phyloP scores from a whole-genome alignment of 306 rosid species.

The Senna tora region DNA sequence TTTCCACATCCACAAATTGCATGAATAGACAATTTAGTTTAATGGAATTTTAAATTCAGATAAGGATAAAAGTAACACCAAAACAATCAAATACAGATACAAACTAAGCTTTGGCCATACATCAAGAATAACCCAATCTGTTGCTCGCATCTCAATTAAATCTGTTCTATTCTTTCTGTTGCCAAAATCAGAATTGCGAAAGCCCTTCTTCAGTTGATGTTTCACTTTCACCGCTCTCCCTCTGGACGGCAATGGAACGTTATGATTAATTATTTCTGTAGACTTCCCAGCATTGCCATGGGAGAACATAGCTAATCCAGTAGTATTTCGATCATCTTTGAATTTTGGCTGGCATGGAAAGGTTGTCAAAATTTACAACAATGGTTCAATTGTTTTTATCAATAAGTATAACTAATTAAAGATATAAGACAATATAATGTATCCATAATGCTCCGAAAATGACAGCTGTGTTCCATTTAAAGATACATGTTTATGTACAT shows the following conservation, averaged over 20 bases:
- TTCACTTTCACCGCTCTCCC: slow-evolving; percentile 38
- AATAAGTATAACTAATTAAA: not conserved
- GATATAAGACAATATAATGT: slow-evolving; percentile 17
- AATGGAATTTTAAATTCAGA: slow-evolving; percentile 4
- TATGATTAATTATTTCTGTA: slow-evolving; percentile 25
- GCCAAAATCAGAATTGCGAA: slow-evolving; percentile 32
- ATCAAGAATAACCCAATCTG: slow-evolving; percentile 43
- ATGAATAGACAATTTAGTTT: slow-evolving; percentile 5
- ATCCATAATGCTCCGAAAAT: slow-evolving; percentile 12
- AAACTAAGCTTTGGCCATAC: slow-evolving; percentile 38
- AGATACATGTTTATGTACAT: not conserved
- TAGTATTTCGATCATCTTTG: slow-evolving; percentile 28
- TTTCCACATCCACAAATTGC: slow-evolving; percentile 16
- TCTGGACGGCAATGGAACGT: slow-evolving; percentile 36
- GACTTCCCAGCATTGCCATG: slow-evolving; percentile 30
- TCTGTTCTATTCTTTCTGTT: slow-evolving; percentile 37
- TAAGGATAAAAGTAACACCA: slow-evolving; percentile 14
- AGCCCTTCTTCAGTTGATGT: slow-evolving; percentile 34
- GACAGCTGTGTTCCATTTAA: not conserved
- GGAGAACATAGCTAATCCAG: slow-evolving; percentile 12
- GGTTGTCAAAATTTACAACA: slow-evolving; percentile 27
- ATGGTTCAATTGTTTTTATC: slow-evolving; percentile 19
- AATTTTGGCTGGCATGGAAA: slow-evolving; percentile 40
- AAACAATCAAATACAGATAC: slow-evolving; percentile 16
- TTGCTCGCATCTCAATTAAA: slow-evolving; percentile 40